phyloP scores from a whole-genome alignment of 768 basidiomycete genomes.

The Fistulinella prunicolor region DNA sequence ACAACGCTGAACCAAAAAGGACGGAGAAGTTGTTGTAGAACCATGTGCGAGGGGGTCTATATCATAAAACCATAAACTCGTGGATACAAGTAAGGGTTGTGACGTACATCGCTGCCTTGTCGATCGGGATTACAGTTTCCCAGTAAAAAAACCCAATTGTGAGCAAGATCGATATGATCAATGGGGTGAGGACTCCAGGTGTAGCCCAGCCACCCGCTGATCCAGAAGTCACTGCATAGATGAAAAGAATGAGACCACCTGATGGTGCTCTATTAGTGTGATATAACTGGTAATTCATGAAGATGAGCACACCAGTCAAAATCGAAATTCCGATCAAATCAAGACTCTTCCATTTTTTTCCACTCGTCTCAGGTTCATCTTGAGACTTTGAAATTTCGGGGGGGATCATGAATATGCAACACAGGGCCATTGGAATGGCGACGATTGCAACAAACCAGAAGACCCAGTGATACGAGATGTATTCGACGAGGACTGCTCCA shows the following conservation, averaged over 20 bases:
- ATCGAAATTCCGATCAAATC: constrained; percentile 39
- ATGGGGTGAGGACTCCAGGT: constrained; percentile 42
- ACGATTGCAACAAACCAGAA: constrained; percentile 48
- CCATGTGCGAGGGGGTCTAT: constrained; percentile 44
- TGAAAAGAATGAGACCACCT: constrained; percentile 39
- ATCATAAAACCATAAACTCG: not conserved
- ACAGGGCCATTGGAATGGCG: constrained; percentile 31
- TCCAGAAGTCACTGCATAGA: constrained; percentile 45
- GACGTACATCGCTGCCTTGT: constrained; percentile 43
- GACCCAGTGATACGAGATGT: constrained; percentile 46
- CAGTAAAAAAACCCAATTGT: constrained; percentile 47
- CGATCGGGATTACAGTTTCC: constrained; percentile 40
- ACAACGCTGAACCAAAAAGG: constrained; percentile 36
- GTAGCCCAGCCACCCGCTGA: constrained; percentile 49
- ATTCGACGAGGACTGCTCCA: constrained; percentile 42
- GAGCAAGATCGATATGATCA: constrained; percentile 44
- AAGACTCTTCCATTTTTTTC: constrained; percentile 28
- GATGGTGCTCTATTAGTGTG: not conserved
- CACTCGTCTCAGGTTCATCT: constrained; percentile 24
- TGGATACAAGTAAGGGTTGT: not conserved
- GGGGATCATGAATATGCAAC: constrained; percentile 36
- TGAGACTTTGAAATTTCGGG: constrained; percentile 7
- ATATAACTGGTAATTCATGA: not conserved
- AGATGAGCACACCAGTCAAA: constrained; percentile 31
- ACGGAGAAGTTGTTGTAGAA: constrained; percentile 40